These are phyloP conservation scores for Aspergillus affinis DNA, from an alignment of 495 filamentous ascomycete genomes.

Conservation along the genomic window DNA sequence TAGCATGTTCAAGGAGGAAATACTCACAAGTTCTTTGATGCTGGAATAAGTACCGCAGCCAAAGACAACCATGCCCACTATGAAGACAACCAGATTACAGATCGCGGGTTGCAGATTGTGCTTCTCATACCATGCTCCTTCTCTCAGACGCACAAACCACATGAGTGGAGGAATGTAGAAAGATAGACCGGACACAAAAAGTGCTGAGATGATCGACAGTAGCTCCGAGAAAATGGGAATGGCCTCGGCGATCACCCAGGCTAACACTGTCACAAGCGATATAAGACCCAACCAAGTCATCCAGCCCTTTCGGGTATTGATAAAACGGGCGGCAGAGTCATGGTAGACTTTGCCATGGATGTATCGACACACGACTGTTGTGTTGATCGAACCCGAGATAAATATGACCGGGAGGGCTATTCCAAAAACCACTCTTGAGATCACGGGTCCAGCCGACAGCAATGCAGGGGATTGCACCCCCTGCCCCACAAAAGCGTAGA, in stretches of 20 bases:
- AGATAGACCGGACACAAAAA: constrained; percentile 64
- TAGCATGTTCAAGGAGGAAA: neutral
- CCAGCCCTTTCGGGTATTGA: constrained; percentile 57
- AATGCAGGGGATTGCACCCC: constrained; percentile 68
- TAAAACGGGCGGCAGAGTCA: constrained; percentile 49
- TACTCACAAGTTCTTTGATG: neutral
- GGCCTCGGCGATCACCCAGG: constrained; percentile 65
- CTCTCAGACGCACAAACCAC: constrained; percentile 56
- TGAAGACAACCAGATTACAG: neutral
- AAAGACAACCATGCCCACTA: neutral
- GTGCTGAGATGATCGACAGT: constrained; percentile 57
- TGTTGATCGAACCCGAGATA: constrained; percentile 62
- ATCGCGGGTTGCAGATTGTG: constrained; percentile 16
- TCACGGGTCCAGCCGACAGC: constrained; percentile 53
- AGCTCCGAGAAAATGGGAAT: constrained; percentile 67
- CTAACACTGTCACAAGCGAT: constrained; percentile 53
- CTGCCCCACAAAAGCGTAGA: constrained; percentile 67
- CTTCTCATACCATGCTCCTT: constrained; percentile 36
- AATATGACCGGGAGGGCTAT: constrained; percentile 73
- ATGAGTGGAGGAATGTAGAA: constrained; percentile 65
- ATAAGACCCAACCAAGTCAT: constrained; percentile 57
- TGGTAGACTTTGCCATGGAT: constrained; percentile 57
- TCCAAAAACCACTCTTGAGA: constrained; percentile 70
- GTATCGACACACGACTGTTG: constrained; percentile 56
- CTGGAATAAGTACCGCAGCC: neutral